phyloP scores from a whole-genome alignment of 2,329 filamentous ascomycete genomes.

The Lecanosticta acicola region DNA sequence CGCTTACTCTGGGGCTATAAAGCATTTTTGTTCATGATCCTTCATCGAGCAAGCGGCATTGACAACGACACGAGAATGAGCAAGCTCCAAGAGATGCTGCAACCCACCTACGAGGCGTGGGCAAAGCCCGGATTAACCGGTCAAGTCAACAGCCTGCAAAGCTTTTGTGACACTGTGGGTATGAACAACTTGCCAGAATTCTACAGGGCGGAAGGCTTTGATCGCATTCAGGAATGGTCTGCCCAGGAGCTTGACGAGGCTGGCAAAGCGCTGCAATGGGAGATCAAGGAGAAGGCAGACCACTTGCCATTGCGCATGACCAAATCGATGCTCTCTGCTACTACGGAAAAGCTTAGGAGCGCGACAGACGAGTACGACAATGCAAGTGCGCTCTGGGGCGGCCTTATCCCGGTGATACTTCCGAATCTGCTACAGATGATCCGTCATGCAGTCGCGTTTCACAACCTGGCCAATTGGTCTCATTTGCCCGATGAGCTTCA shows the following conservation, averaged over 20 bases:
- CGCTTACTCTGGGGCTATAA: constrained; percentile 80
- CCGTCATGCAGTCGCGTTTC: constrained; percentile 83
- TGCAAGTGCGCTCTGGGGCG: constrained; percentile 77
- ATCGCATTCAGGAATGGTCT: constrained; percentile 78
- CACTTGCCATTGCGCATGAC: constrained; percentile 76
- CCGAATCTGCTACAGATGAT: constrained; percentile 79
- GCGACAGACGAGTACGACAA: constrained; percentile 66
- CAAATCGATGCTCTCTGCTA: constrained; percentile 86
- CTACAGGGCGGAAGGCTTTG: constrained; percentile 64
- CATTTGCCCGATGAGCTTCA: constrained; percentile 70
- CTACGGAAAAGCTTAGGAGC: constrained; percentile 80
- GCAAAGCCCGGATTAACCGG: constrained; percentile 62
- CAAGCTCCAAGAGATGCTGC: constrained; percentile 69
- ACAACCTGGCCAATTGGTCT: constrained; percentile 79
- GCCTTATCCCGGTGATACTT: constrained; percentile 75
- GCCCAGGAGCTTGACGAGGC: constrained; percentile 68
- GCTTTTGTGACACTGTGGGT: constrained; percentile 74
- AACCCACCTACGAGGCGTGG: constrained; percentile 79
- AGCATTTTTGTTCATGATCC: constrained; percentile 89
- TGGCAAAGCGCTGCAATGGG: constrained; percentile 70
- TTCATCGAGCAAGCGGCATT: constrained; percentile 73
- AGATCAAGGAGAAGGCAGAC: constrained; percentile 70
- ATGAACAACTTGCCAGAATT: constrained; percentile 78
- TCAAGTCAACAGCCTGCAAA: constrained; percentile 66
- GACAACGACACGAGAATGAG: constrained; percentile 64